Evolutionary conservation across 2,329 filamentous ascomycete species (phyloP).

Genomic region (Thielaviopsis ethacetica): DNA sequence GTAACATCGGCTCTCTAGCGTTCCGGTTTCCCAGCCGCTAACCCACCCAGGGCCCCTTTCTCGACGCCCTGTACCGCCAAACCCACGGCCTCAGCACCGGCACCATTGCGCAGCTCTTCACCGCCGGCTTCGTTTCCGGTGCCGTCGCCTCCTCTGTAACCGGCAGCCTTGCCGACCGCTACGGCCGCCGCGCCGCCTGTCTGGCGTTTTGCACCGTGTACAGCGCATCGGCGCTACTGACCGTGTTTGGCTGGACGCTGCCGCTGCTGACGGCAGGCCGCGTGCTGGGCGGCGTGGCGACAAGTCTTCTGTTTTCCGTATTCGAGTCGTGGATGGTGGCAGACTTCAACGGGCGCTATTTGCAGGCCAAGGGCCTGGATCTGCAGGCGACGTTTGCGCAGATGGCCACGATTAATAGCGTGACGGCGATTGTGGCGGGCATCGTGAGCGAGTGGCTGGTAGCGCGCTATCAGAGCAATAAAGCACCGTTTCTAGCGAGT

Average conservation of each 20-base stretch:
- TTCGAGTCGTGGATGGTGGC: constrained; percentile 48
- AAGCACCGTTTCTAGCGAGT: constrained; percentile 30
- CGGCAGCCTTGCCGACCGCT: constrained; percentile 31
- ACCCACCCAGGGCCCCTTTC: constrained; percentile 18
- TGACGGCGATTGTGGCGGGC: constrained; percentile 14
- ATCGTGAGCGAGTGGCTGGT: constrained; percentile 36
- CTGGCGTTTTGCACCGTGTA: constrained; percentile 38
- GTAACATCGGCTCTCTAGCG: constrained; percentile 14
- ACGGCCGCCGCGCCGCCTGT: constrained; percentile 35
- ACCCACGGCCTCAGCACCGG: constrained; percentile 17
- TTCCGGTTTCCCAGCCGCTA: neutral
- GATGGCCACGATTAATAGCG: constrained; percentile 36
- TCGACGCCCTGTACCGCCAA: constrained; percentile 22
- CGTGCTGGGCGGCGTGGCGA: constrained; percentile 36
- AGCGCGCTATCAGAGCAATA: constrained; percentile 27
- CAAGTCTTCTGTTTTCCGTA: constrained; percentile 39
- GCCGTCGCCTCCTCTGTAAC: constrained; percentile 28
- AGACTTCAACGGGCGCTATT: constrained; percentile 29
- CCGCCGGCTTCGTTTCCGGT: constrained; percentile 28
- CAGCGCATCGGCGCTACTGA: constrained; percentile 31
- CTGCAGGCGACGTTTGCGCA: constrained; percentile 35
- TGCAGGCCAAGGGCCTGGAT: constrained; percentile 24
- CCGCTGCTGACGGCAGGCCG: constrained; percentile 34
- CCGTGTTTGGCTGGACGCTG: constrained; percentile 15
- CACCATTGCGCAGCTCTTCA: constrained; percentile 25